Percentiles rank a stretch among this genome's conserved stretches.
Conservation (phyloP, 2,329 filamentous ascomycete genomes). For the Echinosphaeria canescens region DNA sequence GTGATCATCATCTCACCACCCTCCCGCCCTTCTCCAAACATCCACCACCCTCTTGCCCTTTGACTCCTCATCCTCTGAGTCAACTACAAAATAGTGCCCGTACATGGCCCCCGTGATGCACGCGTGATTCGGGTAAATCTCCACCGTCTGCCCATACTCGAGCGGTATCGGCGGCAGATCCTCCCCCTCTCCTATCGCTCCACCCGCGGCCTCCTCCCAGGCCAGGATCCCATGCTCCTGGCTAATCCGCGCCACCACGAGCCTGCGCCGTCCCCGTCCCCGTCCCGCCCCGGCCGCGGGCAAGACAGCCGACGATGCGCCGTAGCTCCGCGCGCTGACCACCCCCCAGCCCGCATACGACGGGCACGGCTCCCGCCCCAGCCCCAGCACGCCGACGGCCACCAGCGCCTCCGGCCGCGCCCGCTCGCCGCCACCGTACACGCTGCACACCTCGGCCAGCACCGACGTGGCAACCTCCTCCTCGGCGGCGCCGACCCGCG, state of each 20-base stretch:
- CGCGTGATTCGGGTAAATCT: constrained; percentile 63
- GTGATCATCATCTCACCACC: too few relatives aligned
- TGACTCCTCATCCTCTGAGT: too few relatives aligned
- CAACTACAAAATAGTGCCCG: constrained; percentile 54
- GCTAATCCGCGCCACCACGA: constrained; percentile 38
- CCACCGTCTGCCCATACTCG: constrained; percentile 48
- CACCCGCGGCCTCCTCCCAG: constrained; percentile 29
- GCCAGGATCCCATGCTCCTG: constrained; percentile 60
- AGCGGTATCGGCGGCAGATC: constrained; percentile 28
- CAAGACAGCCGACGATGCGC: too few relatives aligned
- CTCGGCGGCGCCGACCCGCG: constrained; percentile 19
- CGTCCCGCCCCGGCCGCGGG: constrained; percentile 23
- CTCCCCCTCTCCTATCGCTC: constrained; percentile 21
- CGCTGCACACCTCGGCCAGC: constrained; percentile 47
- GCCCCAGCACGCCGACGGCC: constrained; percentile 43
- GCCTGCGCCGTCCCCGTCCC: constrained; percentile 3
- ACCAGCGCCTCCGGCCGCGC: constrained; percentile 40
- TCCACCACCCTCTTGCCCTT: too few relatives aligned
- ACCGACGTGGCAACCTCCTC: constrained; percentile 43
- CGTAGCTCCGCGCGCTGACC: too few relatives aligned
- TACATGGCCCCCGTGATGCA: constrained; percentile 55
- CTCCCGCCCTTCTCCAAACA: too few relatives aligned
- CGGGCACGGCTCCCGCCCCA: constrained; percentile 53
- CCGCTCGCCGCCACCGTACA: constrained; percentile 33
- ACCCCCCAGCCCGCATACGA: constrained; percentile 50